Evolutionary conservation across 257 asterid genomes (phyloP).

Genomic region (Primulina tabacum): DNA sequence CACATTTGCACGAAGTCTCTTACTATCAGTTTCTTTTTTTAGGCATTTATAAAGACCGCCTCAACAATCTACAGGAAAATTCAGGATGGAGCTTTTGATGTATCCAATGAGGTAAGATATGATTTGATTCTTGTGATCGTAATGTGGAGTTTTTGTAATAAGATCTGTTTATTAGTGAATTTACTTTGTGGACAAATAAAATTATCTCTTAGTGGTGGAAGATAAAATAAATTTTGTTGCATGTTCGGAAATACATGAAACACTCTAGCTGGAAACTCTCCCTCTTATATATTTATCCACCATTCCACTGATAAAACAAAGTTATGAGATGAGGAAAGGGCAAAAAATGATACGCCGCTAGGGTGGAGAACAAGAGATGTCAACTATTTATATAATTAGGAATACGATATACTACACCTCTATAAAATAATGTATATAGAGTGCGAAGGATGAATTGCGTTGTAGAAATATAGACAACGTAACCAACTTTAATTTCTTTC

Average conservation of each 20-base stretch:
- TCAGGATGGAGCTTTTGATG: conserved; percentile 75
- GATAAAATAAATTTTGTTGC: background rate
- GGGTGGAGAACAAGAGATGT: background rate
- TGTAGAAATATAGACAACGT: background rate
- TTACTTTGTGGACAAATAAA: background rate
- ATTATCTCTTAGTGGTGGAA: background rate
- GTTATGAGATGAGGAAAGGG: background rate
- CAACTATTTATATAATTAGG: background rate
- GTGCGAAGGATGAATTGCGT: background rate
- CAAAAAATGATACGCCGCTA: background rate
- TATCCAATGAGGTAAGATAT: conserved; percentile 65
- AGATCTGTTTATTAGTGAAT: background rate
- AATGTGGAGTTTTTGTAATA: background rate
- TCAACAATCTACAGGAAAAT: conserved; percentile 72
- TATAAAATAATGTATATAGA: too few relatives aligned
- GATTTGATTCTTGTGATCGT: conserved; percentile 2
- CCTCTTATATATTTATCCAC: background rate
- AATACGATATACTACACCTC: background rate
- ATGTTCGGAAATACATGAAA: background rate
- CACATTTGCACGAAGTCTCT: background rate
- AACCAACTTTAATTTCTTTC: background rate
- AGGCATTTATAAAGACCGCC: conserved; percentile 85
- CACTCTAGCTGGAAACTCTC: background rate
- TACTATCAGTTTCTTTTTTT: conserved; percentile 15
- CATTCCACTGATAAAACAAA: background rate